Conservation (phyloP, 352 stramenopile genomes). For the Nannochloropsis limnetica region DNA sequence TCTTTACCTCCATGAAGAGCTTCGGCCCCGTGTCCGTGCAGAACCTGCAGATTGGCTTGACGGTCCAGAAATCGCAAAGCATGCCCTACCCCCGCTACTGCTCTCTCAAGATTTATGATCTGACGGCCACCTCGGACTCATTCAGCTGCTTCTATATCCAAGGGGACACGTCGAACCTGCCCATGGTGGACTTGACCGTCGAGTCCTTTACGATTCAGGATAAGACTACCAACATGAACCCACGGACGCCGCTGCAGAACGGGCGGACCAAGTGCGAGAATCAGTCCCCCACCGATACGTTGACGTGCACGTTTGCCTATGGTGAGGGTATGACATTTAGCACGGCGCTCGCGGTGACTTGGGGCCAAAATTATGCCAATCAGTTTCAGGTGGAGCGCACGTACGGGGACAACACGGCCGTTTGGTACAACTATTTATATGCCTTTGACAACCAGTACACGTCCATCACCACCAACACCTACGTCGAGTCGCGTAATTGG, state of each 20-base stretch:
- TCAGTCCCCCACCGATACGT: not conserved
- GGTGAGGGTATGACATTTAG: not conserved
- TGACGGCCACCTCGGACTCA: not conserved
- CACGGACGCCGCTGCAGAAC: not conserved
- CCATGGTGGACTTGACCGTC: not conserved
- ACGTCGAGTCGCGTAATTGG: not conserved
- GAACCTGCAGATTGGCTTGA: not conserved
- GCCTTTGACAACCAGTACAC: not conserved
- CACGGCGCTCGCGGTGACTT: not conserved
- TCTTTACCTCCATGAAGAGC: not conserved
- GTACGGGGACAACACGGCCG: not conserved
- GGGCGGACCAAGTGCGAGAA: not conserved
- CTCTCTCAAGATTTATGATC: not conserved
- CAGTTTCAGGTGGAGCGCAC: not conserved
- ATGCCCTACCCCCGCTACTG: not conserved
- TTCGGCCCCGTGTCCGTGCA: not conserved
- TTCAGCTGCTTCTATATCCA: not conserved
- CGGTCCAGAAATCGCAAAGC: not conserved
- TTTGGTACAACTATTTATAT: constrained; percentile 2
- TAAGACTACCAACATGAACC: not conserved
- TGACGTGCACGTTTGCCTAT: not conserved
- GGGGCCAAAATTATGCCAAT: not conserved
- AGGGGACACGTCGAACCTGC: not conserved
- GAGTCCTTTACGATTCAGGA: not conserved
- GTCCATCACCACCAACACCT: constrained; percentile 2